These are phyloP conservation scores for Aschersonia sp. DNA, from an alignment of 2,329 filamentous ascomycete species.

Conservation along the genomic window DNA sequence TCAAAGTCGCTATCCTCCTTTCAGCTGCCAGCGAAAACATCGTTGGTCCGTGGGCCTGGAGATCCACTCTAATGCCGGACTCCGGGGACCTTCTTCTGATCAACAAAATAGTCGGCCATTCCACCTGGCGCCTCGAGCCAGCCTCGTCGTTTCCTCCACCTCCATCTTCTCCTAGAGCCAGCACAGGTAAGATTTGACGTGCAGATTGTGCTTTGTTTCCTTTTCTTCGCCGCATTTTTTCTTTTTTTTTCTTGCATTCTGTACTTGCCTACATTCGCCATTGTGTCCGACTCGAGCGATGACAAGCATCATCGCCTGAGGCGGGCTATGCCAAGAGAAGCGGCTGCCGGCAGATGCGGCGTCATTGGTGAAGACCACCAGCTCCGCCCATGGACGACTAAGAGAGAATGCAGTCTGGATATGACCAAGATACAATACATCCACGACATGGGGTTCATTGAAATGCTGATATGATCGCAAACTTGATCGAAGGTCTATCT, in stretches of 20 bases:
- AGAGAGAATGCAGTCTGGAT: too few relatives aligned
- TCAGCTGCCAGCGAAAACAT: neutral
- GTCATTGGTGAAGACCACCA: too few relatives aligned
- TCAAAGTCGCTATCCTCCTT: neutral
- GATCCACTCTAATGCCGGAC: conserved; percentile 6
- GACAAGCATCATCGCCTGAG: too few relatives aligned
- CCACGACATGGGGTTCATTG: too few relatives aligned
- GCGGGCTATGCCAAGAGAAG: too few relatives aligned
- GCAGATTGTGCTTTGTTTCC: neutral
- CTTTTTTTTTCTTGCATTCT: neutral
- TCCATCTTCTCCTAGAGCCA: conserved; percentile 5
- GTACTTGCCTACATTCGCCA: neutral
- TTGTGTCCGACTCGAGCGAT: too few relatives aligned
- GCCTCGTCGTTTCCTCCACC: conserved; percentile 6
- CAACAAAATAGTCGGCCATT: conserved; percentile 12
- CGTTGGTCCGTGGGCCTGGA: conserved; percentile 9
- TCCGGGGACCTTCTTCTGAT: conserved; percentile 5
- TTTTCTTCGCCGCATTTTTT: neutral
- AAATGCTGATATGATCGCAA: too few relatives aligned
- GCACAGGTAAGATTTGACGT: conserved; percentile 5
- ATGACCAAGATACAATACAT: too few relatives aligned
- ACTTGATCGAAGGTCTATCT: too few relatives aligned
- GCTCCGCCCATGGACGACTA: too few relatives aligned
- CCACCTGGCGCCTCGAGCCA: conserved; percentile 9
- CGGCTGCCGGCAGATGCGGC: too few relatives aligned